Evolutionary conservation across 2,329 filamentous ascomycete species (phyloP), one percentile per base, ranked within the genome.

Genomic region (Trichoderma atroviride): DNA sequence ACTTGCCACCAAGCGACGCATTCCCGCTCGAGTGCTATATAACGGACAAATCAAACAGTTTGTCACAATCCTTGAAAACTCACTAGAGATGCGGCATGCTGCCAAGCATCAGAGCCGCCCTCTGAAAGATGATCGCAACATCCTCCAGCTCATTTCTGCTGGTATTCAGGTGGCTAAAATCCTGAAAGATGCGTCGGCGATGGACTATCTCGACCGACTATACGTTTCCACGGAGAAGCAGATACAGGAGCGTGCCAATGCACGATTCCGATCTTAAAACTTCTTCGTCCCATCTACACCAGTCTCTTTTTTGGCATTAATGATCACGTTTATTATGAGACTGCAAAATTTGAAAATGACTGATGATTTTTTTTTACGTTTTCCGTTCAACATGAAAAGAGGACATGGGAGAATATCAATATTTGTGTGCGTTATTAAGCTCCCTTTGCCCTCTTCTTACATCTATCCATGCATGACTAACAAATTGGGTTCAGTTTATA

Each of bases 1-100:
- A 61, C 86, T 96, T 70, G 93, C 93, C 37, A 96, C 93, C 40
- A 96, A 95, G 82, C 87, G 93, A 73, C 89, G 93, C 71, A 95
- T 96, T 74, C 93, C 93, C 6, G 92, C 93, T 58, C 86, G 92
- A 68, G 91, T 96, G 24, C 83, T 96, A 55, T 96, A 95, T 83
- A 92, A 96, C 78, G 92, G 92, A 70, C 93, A 96, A 81, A 96
- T 96, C 81, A 96, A 95, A 82, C 92, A 96, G 80, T 89, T 96
- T 79, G 91, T 96, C 73, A 96, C 93, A 53, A 92, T 96, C 35
- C 82, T 96, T 75, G 93, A 96, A 78, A 96, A 96, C 80, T 94
- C 92, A 59, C 83, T 96, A 76, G 92, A 95, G 82, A 94, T 94
- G 92, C 87, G 92, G 72, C 92, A 95, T 79, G 91, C 92, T 70